Evolutionary conservation across 1,284 basidiomycete species (phyloP).

Genomic region (Ceratobasidium sp.): DNA sequence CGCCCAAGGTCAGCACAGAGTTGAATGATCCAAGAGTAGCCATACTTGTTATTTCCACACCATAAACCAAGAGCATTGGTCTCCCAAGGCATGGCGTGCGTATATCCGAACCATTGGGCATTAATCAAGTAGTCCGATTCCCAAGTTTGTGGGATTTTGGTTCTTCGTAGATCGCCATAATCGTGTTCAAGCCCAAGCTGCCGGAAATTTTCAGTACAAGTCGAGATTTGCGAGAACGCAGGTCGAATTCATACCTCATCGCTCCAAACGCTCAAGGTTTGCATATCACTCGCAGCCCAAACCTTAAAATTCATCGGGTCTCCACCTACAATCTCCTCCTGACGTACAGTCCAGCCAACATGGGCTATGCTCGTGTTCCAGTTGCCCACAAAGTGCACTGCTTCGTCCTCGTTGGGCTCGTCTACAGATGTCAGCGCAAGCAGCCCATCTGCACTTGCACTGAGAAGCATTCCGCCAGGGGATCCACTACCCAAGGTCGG

Average conservation of each 20-base stretch:
- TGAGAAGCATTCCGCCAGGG: slow-evolving; percentile 61
- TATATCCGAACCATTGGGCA: slow-evolving; percentile 44
- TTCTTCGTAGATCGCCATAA: slow-evolving; percentile 63
- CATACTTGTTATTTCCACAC: slow-evolving; percentile 70
- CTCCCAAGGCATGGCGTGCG: slow-evolving; percentile 41
- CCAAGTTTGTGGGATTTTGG: slow-evolving; percentile 62
- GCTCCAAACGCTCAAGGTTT: slow-evolving; percentile 81
- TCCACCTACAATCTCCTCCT: slow-evolving; percentile 11
- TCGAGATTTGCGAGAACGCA: background rate
- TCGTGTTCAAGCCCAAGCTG: slow-evolving; percentile 64
- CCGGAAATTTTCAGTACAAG: background rate
- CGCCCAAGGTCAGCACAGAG: slow-evolving; percentile 35
- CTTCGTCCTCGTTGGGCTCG: slow-evolving; percentile 80
- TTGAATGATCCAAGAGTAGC: background rate
- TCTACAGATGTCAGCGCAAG: slow-evolving; percentile 71
- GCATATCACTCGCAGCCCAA: slow-evolving; percentile 86
- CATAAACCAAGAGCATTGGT: slow-evolving; percentile 58
- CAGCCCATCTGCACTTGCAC: slow-evolving; percentile 78
- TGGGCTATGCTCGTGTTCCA: slow-evolving; percentile 80
- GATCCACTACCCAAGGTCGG: slow-evolving; percentile 52
- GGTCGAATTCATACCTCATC: slow-evolving; percentile 62
- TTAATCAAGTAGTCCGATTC: slow-evolving; percentile 71
- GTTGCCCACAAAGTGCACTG: slow-evolving; percentile 72
- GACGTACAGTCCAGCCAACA: slow-evolving; percentile 66
- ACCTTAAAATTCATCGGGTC: slow-evolving; percentile 51